Base-by-base conservation (phyloP, 352 stramenopile genomes). In the Phytophthora sansomeana region DNA sequence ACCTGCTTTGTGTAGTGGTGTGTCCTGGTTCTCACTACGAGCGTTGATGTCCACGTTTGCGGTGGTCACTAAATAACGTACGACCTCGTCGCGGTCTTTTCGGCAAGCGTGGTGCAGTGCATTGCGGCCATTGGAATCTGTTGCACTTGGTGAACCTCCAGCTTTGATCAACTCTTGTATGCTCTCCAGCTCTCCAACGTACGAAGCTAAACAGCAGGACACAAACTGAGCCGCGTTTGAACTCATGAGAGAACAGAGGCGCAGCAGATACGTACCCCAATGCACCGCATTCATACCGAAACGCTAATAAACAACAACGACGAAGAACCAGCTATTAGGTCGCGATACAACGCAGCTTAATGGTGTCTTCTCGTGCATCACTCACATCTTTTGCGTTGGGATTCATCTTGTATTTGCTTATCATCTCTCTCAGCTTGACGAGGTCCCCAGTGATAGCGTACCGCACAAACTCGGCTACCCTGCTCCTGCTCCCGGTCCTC, bases 281-380 rank as follows among this genome's bases (percentile, higher is more conserved):
- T 93, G 85, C 19, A 93, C 56, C 11, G 85, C 85, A 10, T 81
- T 92, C 85, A 93, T 93, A 8, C 83, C 85, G 71, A 93, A 93
- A 29, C 83, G 81, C 85, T 93, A 19, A 24, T 5, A 46, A 9
- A 24, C 8, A 46, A 14, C 35, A 41, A 24, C 21, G 21, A 24
- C 3, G 16, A 28, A 26, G 2, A 46, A 46, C n/a, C 24, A 8
- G 8, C 17, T 3, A 46, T 46, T 17, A 46, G 39, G n/a, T 46
- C 17, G n/a, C 5, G 14, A 46, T 13, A 14, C 17, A 17, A 24
- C 16, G 26, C 10, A 46, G n/a, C n/a, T 13, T 4, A 46, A 28
- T 16, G 39, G n/a, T 46, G 4, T 26, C 10, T 2, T 0, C 14
- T 44, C 5, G 38, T 14, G 4, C 6, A 24, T 24, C 26, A 64